These are phyloP conservation scores for Rugonectria rugulosa DNA, from an alignment of 2,329 filamentous ascomycete genomes.

Conservation along the genomic window DNA sequence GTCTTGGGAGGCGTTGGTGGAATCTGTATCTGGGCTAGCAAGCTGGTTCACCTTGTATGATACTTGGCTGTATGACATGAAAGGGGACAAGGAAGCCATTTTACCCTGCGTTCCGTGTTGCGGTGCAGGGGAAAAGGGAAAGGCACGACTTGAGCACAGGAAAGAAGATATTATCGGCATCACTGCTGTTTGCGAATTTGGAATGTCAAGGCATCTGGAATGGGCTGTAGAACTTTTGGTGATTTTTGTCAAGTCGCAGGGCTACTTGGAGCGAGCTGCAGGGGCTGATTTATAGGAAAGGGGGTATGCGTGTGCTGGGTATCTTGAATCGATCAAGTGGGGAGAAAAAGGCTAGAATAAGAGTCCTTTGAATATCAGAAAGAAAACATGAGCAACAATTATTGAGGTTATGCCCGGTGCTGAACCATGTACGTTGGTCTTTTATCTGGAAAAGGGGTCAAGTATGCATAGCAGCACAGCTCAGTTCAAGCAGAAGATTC, in stretches of 20 bases:
- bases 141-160: slow-evolving; percentile 6
- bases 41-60: slow-evolving; percentile 42
- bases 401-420: no score
- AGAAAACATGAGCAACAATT: slow-evolving; percentile 1
- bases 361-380: slow-evolving; percentile 21
- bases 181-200: slow-evolving; percentile 13
- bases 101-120: not conserved
- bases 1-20: slow-evolving; percentile 39
- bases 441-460: not conserved
- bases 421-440: no score
- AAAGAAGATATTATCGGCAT: slow-evolving; percentile 13
- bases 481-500: no score
- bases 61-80: slow-evolving; percentile 38
- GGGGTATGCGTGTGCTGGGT: no score
- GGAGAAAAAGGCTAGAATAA: slow-evolving; percentile 25
- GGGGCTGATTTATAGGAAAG: not conserved
- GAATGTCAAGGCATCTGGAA: slow-evolving; percentile 21
- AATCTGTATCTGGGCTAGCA: slow-evolving; percentile 36
- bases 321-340: slow-evolving; percentile 30
- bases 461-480: not conserved
- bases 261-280: slow-evolving; percentile 19
- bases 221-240: slow-evolving; percentile 32
- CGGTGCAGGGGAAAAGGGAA: slow-evolving; percentile 1
- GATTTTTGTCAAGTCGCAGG: slow-evolving; percentile 32
- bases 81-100: slow-evolving; percentile 11